phyloP scores from a whole-genome alignment of 2,329 filamentous ascomycete genomes.

The Periglandula ipomoeae region DNA sequence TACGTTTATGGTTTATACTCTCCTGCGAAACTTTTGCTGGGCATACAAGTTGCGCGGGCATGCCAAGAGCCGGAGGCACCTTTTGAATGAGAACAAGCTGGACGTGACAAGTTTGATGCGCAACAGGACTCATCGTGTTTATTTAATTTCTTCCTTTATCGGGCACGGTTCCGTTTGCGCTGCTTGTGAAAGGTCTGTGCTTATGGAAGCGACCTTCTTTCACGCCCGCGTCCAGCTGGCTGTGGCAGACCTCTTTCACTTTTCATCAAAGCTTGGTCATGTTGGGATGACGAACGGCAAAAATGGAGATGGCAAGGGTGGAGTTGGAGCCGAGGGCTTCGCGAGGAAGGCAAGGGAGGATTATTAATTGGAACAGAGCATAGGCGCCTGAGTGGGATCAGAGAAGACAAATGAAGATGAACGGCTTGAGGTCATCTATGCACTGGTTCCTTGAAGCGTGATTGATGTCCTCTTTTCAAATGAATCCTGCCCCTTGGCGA shows the following conservation, averaged over 20 bases:
- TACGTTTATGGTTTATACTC: conserved; percentile 4
- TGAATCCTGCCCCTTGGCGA: no score
- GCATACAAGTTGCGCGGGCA: neutral
- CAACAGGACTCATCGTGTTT: neutral
- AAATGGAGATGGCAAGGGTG: neutral
- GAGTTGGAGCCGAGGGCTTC: neutral
- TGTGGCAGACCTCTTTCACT: neutral
- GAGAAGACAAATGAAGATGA: neutral
- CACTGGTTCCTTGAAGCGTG: conserved; percentile 5
- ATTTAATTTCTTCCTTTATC: neutral
- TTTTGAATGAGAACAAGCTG: neutral
- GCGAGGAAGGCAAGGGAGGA: neutral
- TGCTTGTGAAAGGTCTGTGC: no score
- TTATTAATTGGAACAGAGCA: neutral
- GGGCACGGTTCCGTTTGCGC: no score
- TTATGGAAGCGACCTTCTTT: neutral
- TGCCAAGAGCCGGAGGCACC: neutral
- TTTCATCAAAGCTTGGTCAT: neutral
- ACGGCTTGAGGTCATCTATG: neutral
- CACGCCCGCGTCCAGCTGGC: neutral
- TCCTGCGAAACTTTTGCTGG: conserved; percentile 1
- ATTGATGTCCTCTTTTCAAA: no score
- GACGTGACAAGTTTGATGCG: neutral
- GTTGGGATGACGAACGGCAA: neutral
- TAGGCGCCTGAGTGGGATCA: neutral